phyloP scores from a whole-genome alignment of 345 rosid genomes.

The Turritis glabra region DNA sequence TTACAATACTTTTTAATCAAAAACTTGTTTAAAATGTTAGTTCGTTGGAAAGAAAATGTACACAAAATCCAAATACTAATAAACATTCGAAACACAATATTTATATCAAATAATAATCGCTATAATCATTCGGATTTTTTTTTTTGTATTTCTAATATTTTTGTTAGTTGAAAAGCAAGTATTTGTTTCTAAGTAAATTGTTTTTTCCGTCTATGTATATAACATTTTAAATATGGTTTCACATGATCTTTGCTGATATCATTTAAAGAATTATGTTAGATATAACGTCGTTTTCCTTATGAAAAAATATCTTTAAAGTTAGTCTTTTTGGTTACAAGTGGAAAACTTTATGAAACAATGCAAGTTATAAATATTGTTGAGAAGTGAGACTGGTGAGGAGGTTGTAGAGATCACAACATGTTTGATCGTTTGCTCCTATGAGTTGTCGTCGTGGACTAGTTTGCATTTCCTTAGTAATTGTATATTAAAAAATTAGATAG shows the following conservation, averaged over 20 bases:
- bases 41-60: neutral
- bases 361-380: conserved; percentile 14
- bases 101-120: neutral
- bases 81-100: neutral
- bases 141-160: neutral
- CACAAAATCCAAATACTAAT: neutral
- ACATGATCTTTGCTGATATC: conserved; percentile 33
- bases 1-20: neutral
- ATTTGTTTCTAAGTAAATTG: neutral
- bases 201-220: neutral
- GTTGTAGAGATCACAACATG: conserved; percentile 15
- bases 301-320: neutral
- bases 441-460: neutral
- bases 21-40: neutral
- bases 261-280: conserved; percentile 18
- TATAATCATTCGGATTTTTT: neutral
- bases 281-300: neutral
- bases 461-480: no score
- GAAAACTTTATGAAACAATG: conserved; percentile 18
- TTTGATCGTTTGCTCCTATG: conserved; percentile 13
- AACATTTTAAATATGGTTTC: conserved; percentile 6
- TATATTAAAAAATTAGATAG: no score
- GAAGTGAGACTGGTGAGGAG: conserved; percentile 13
- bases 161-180: neutral
- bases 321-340: conserved; percentile 29